Evolutionary conservation across 164 flowering plant genomes (phyloP), one percentile per base, ranked within the genome.

Genomic region (Malania oleifera): DNA sequence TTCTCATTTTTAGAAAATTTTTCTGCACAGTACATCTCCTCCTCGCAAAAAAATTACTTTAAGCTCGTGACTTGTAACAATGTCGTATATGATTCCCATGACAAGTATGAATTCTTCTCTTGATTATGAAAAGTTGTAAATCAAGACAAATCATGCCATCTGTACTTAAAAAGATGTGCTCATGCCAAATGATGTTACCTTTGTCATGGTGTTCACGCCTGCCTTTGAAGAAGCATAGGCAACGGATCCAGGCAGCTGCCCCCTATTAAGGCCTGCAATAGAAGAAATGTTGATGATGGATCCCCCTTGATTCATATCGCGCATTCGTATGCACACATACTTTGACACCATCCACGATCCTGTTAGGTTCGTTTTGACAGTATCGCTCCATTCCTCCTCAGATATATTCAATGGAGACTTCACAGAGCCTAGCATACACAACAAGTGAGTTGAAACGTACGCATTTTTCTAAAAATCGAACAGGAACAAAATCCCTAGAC

Each of bases 271-370:
- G 48, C 86, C 95, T 24, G 83, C 71, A 54, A 79, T 81, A 12
- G 96, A 87, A 20, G 89, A 78, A 46, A 91, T 80, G 27, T 86
- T 91, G 66, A 87, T 75, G 26, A 91, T 39, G 1, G 97, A 86
- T 45, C 97, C 97, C 47, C 72, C 80, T 7, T 10, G 59, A 0
- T 73, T 63, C 0, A 79, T 61, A 49, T 82, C 81, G 10, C 83
- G 79, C 91, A 91, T 87, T 5, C 54, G 74, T 10, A 17, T 60
- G 55, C 89, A 70, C 0, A 85, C 80, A 52, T 66, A 69, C 61
- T 84, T 87, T 17, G 89, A 67, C 23, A 85, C 89, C 67, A 87
- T 61, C 91, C 89, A 87, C 1, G 83, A n/a, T 41, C 97, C 97
- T 0, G 67, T 87, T 19, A 81, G 53, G 52, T 90, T 87, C 11